A percentile compares a stretch with the other conserved stretches of the same genome.
Conservation (phyloP, 257 asterid genomes). For the Gentiana dahurica region DNA sequence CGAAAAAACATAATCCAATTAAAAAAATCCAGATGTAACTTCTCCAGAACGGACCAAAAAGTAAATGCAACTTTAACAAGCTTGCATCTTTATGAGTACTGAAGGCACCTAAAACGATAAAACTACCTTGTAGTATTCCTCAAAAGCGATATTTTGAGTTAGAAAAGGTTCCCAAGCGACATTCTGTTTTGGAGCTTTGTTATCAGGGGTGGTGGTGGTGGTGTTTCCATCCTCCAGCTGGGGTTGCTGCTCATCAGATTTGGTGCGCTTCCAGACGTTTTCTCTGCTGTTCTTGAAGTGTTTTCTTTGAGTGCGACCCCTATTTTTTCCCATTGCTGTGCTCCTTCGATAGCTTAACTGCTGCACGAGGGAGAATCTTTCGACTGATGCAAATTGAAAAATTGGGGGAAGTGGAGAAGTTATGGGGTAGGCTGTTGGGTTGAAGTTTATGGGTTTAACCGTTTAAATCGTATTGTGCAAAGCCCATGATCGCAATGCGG, state of each 20-base stretch:
- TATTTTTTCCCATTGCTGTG: conserved; percentile 26
- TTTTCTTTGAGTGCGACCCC: conserved; percentile 89
- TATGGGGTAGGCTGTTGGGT: too few relatives aligned
- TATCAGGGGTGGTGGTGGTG: conserved; percentile 20
- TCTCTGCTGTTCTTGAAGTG: conserved; percentile 79
- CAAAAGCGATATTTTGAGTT: conserved; percentile 65
- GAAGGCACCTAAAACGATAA: neutral
- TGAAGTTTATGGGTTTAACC: too few relatives aligned
- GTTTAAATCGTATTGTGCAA: too few relatives aligned
- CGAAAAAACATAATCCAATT: neutral
- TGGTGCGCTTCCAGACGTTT: conserved; percentile 75
- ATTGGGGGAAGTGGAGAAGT: neutral
- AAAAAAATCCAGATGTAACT: neutral
- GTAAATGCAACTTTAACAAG: neutral
- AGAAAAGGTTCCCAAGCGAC: conserved; percentile 57
- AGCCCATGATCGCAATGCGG: too few relatives aligned
- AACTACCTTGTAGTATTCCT: conserved; percentile 75
- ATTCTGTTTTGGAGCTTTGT: conserved; percentile 10
- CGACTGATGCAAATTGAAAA: conserved; percentile 4
- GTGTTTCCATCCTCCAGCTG: conserved; percentile 9
- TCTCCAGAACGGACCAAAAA: neutral
- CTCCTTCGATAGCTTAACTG: neutral
- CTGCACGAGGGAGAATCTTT: neutral
- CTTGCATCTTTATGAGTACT: neutral
- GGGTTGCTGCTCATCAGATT: conserved; percentile 31